phyloP scores from a whole-genome alignment of 305 asterid species.

The Stenogyne calaminthoides region DNA sequence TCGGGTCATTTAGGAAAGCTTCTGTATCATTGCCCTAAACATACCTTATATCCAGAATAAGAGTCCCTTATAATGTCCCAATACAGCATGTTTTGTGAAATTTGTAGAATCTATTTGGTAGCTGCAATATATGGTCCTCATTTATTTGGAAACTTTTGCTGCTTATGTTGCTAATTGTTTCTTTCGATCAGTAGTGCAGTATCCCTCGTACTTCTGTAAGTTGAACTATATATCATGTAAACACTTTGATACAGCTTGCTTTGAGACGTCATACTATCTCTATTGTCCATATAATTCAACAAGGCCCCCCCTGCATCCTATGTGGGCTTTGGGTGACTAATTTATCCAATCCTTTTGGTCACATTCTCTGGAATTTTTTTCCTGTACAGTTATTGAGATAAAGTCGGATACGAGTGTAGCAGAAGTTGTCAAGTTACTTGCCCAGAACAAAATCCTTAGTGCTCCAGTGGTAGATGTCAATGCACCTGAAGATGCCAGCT shows the following conservation, averaged over 20 bases:
- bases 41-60: background rate
- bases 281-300: background rate
- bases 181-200: background rate
- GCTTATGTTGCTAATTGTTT: background rate
- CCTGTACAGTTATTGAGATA: conserved; percentile 72
- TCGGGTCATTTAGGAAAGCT: background rate
- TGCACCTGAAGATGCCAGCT: conserved; percentile 89
- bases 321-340: background rate
- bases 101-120: background rate
- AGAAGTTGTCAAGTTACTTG: conserved; percentile 81
- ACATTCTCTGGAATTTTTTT: conserved; percentile 12
- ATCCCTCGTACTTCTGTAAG: background rate
- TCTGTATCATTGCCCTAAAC: background rate
- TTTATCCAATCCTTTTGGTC: background rate
- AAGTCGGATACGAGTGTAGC: conserved; percentile 77
- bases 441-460: conserved; percentile 75
- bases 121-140: background rate
- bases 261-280: background rate
- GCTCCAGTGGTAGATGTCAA: conserved; percentile 89
- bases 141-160: background rate
- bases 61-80: background rate
- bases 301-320: background rate
- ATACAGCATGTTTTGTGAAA: background rate
- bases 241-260: background rate
- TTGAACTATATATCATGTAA: background rate